Percentiles rank a stretch among this genome's conserved stretches.
phyloP scores from a whole-genome alignment of 2,329 filamentous ascomycete species.

The Colletotrichum orchidophilum region DNA sequence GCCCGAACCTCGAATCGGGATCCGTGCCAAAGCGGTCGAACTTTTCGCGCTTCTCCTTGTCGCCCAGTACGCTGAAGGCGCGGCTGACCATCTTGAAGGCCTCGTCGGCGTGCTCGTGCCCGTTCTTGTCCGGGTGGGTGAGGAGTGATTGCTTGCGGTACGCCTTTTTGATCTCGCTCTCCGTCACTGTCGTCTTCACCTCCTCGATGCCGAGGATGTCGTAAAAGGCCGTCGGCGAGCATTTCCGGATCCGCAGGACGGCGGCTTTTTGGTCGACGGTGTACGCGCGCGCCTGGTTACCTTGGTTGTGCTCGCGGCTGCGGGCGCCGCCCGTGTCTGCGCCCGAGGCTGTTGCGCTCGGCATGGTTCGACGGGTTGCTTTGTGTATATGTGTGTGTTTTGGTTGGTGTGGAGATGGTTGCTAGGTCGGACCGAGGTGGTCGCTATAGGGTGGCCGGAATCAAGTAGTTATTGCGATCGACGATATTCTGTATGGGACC shows the following conservation, averaged over 20 bases:
- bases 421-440: background rate
- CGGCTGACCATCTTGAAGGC: conserved; percentile 98
- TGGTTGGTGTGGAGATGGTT: background rate
- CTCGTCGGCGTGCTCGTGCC: conserved; percentile 93
- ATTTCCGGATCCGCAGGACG: conserved; percentile 87
- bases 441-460: background rate
- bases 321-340: conserved; percentile 60
- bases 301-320: conserved; percentile 76
- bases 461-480: background rate
- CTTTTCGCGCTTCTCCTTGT: conserved; percentile 90
- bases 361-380: conserved; percentile 42
- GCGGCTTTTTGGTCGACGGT: conserved; percentile 92
- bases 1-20: conserved; percentile 86
- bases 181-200: conserved; percentile 71
- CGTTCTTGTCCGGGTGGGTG: conserved; percentile 99
- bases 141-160: conserved; percentile 94
- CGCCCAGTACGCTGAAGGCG: conserved; percentile 92
- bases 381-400: background rate
- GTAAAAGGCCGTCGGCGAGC: conserved; percentile 89
- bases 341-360: conserved; percentile 64
- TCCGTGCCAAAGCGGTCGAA: conserved; percentile 92
- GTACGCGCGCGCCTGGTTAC: conserved; percentile 79
- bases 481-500: background rate
- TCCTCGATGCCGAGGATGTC: conserved; percentile 85
- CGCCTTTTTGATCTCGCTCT: conserved; percentile 94